These are phyloP conservation scores for Diaporthe destruens DNA, from an alignment of 2,329 filamentous ascomycete genomes.

Conservation along the genomic window DNA sequence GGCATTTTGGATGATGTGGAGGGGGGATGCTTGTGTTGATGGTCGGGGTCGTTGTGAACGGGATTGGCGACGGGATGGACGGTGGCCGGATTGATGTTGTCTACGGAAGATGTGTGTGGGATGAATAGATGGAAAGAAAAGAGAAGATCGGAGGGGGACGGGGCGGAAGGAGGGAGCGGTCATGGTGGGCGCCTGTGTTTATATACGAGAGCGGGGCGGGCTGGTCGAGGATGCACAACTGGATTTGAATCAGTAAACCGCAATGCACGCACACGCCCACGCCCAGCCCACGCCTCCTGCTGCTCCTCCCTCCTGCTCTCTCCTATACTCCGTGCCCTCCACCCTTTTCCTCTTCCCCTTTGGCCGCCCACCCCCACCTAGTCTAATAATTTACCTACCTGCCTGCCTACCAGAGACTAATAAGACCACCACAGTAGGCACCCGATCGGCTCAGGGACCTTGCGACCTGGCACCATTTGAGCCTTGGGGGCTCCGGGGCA, in stretches of 20 bases:
- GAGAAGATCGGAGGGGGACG: slow-evolving; percentile 55
- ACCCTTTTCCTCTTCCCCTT: background rate
- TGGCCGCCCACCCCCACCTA: background rate
- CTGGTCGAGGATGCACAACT: slow-evolving; percentile 56
- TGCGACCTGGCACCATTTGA: too few species aligned
- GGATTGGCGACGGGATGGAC: slow-evolving; percentile 40
- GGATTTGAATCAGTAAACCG: slow-evolving; percentile 59
- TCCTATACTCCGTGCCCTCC: background rate
- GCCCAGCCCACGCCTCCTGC: slow-evolving; percentile 1
- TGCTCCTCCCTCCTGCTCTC: background rate
- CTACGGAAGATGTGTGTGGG: slow-evolving; percentile 42
- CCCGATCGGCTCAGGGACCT: slow-evolving; percentile 5
- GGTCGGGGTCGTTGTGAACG: slow-evolving; percentile 42
- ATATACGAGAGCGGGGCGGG: slow-evolving; percentile 67
- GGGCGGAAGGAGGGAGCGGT: slow-evolving; percentile 62
- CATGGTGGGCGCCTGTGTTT: slow-evolving; percentile 69
- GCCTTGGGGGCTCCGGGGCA: slow-evolving; percentile 9
- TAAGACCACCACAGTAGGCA: too few species aligned
- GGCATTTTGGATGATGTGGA: slow-evolving; percentile 61
- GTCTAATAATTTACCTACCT: background rate
- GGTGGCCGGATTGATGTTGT: slow-evolving; percentile 47
- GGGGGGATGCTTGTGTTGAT: slow-evolving; percentile 40
- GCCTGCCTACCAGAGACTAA: too few species aligned
- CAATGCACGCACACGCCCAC: slow-evolving; percentile 23
- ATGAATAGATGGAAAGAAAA: slow-evolving; percentile 48